Evolutionary conservation across 2,329 filamentous ascomycete genomes (phyloP), one percentile per base, ranked within the genome.

Genomic region (Coniochaeta ligniaria): DNA sequence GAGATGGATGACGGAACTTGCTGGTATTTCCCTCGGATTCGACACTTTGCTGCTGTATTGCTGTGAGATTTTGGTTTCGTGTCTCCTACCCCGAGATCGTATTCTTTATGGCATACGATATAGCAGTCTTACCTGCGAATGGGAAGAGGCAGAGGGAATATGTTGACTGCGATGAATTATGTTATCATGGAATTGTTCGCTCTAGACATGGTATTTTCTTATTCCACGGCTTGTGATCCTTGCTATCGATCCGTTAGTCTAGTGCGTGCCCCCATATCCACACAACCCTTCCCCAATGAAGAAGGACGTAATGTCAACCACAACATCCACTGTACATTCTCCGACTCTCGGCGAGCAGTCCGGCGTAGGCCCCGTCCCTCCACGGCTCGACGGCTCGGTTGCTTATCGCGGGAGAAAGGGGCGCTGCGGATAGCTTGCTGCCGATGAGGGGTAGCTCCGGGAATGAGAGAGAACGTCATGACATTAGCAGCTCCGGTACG

Each of bases 391-490:
- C 45, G 20, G 45, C 12, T n/a, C 45, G 17, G 41, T 16, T 43
- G 41, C 41, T 43, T 26, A 26, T 24, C 45, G 22, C 14, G 45
- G n/a, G 45, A 17, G 45, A 26, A 9, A 28, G 6, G 24, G 45
- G 22, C n/a, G n/a, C n/a, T n/a, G 45, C 22, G 45, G 47, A 28
- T 52, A 31, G 24, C 17, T 14, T 50, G 47, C 47, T 52, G 26
- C 47, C 47, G 47, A 52, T 52, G 47, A 52, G 47, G 47, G 47
- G 43, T 47, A 47, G 47, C 47, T 52, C 47, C 47, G 47, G 47
- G 24, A 52, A 28, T 52, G 47, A 31, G 22, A 41, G 38, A 41
- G 38, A 12, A 41, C 38, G 38, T 41, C 38, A 41, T 41, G 38
- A 6, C 43, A 47, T 43, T 6, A 20, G 9, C 17, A 43, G 8